A percentile compares a stretch with the other conserved stretches of the same genome.
Conservation (phyloP, 2,329 filamentous ascomycete genomes). For the Colletotrichum coccodes region DNA sequence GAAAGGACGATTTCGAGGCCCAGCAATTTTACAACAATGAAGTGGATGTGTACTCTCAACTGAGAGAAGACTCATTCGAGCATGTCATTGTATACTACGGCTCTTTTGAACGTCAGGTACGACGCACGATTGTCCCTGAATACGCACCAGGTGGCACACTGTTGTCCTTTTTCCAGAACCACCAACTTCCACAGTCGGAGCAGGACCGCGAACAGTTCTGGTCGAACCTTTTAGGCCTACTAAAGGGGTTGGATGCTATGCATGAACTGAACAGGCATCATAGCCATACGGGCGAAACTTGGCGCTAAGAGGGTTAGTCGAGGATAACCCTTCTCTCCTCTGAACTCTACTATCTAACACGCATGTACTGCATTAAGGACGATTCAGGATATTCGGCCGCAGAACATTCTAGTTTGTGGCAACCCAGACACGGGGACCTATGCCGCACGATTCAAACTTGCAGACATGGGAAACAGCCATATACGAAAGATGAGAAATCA, state of each 20-base stretch:
- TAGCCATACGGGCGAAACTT: not conserved
- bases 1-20: not conserved
- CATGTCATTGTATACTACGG: not conserved
- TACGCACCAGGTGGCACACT: not conserved
- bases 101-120: not conserved
- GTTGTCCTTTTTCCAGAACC: not conserved
- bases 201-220: not conserved
- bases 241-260: not conserved
- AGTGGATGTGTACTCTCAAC: not conserved
- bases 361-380: not conserved
- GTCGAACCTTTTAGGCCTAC: not conserved
- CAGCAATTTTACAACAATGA: not conserved
- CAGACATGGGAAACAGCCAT: not conserved
- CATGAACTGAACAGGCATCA: not conserved
- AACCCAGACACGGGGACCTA: not conserved
- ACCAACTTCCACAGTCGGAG: not conserved
- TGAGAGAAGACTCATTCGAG: not conserved
- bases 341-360: no score
- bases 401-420: not conserved
- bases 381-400: conserved; percentile 2
- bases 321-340: no score
- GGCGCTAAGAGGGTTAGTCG: not conserved
- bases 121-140: not conserved
- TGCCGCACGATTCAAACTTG: not conserved
- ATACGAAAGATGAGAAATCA: not conserved